Base-by-base conservation (phyloP, 257 asterid species). In the Solanum sejunctum region DNA sequence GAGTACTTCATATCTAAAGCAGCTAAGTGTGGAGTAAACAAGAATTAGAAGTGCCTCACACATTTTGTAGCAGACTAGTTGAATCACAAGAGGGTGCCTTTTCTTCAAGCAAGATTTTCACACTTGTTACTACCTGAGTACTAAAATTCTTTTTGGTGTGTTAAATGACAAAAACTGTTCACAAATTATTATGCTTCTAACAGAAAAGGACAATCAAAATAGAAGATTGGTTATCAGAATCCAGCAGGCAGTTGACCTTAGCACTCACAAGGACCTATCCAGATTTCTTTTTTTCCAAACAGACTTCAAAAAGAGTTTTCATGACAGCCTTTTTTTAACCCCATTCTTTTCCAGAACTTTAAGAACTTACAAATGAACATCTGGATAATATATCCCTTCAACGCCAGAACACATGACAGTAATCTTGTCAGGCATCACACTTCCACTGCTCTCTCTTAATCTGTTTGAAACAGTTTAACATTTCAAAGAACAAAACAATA, bases 361-460 rank as follows among this genome's bases (percentile, higher is more conserved):
- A 80, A 16, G 82, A 86, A 86, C 98, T 89, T 92, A 97, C 99
- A 92, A 86, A 88, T 95, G 99, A 72, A 94, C 93, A 84, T 91
- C 89, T 80, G 97, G 91, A 90, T 67, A 90, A 84, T 97, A 97
- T 81, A 88, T 86, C 90, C 91, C 99, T 89, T 92, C 97, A 81
- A 95, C 84, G 39, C 94, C 93, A 90, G 90, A 85, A 92, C 99
- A 97, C 88, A 95, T 92, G 84, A 97, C 98, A 47, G 87, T 67
- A 81, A 95, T 83, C 72, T 89, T 94, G 72, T 92, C 93, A 71
- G 97, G 97, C 8, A 86, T 88, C 80, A 39, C 85, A 85, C 85
- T 87, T 86, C 90, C 93, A 83, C 60, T 85, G 57, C 77, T 85
- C 87, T 92, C 93, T 66, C 87, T 87, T 20, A 91, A 86, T 84